Percentiles rank a stretch among this genome's conserved stretches.
Conservation (phyloP, 345 rosid genomes). For the Brassica rapa region DNA sequence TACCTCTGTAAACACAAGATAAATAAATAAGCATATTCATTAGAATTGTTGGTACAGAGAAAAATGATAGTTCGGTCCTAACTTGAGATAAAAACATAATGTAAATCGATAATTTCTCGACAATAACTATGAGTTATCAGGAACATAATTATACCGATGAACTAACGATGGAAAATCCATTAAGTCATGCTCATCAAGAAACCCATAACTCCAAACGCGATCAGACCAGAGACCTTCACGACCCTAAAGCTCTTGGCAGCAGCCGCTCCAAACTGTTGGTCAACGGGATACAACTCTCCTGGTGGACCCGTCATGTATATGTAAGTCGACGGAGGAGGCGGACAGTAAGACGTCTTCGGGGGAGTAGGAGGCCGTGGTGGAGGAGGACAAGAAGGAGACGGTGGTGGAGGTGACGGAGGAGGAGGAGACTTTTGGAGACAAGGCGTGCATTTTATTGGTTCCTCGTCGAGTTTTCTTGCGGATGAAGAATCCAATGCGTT, state of each 20-base stretch:
- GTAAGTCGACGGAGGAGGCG: constrained; percentile 55
- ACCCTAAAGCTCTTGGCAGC: constrained; percentile 7
- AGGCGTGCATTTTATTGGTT: constrained; percentile 50
- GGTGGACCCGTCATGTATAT: constrained; percentile 69
- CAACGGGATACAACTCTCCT: constrained; percentile 58
- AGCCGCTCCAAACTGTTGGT: constrained; percentile 41
- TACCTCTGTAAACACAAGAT: not conserved
- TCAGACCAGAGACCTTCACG: constrained; percentile 36
- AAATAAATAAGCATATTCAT: not conserved
- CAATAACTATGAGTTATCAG: not conserved
- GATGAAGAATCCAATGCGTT: constrained; percentile 12
- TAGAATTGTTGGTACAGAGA: not conserved
- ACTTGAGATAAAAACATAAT: not conserved
- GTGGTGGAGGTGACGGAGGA: constrained; percentile 43
- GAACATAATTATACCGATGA: constrained; percentile 15
- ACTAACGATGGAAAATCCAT: not conserved
- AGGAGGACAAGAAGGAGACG: constrained; percentile 45
- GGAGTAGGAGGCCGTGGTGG: constrained; percentile 49
- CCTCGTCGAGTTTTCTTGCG: constrained; percentile 25
- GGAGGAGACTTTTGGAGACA: constrained; percentile 48
- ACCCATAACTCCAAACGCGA: constrained; percentile 45
- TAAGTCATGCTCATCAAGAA: constrained; percentile 24
- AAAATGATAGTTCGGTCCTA: not conserved
- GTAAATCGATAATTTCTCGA: not conserved
- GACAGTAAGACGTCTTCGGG: constrained; percentile 50